Percentiles rank a stretch among this genome's conserved stretches.
phyloP scores from a whole-genome alignment of 176 grass and related monocot species.

The Bolboschoenus planiculmis region DNA sequence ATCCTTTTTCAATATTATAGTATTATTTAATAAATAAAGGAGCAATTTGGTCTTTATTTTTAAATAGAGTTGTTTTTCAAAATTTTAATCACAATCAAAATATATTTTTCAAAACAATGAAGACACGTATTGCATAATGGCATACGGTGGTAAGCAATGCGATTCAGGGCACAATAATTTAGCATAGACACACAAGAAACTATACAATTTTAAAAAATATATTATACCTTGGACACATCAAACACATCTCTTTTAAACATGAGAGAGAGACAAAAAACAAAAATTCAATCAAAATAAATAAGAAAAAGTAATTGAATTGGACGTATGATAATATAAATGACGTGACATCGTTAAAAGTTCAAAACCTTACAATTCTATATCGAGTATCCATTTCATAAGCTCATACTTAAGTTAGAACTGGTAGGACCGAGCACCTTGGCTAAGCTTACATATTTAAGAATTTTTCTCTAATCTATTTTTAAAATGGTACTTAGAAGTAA shows the following conservation, averaged over 20 bases:
- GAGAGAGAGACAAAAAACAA: neutral
- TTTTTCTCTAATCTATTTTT: neutral
- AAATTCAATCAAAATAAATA: neutral
- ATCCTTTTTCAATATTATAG: too few species aligned
- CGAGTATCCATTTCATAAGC: neutral
- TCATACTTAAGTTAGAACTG: neutral
- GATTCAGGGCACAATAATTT: too few species aligned
- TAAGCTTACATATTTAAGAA: neutral
- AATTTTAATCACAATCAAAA: too few species aligned
- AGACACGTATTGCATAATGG: neutral
- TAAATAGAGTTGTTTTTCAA: too few species aligned
- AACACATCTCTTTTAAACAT: too few species aligned
- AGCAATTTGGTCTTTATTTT: too few species aligned
- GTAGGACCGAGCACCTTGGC: neutral
- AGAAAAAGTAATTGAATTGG: neutral
- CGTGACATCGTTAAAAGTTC: neutral
- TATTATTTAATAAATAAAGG: too few species aligned
- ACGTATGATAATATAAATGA: neutral
- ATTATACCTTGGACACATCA: too few species aligned
- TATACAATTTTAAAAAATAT: too few species aligned
- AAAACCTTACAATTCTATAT: too few species aligned
- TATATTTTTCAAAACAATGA: neutral
- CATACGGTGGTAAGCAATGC: too few species aligned
- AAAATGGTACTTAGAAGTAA: neutral
- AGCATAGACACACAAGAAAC: too few species aligned